Percentiles rank a stretch among this genome's conserved stretches.
Conservation (phyloP, 2,329 filamentous ascomycete species). For the Dothistroma pini region DNA sequence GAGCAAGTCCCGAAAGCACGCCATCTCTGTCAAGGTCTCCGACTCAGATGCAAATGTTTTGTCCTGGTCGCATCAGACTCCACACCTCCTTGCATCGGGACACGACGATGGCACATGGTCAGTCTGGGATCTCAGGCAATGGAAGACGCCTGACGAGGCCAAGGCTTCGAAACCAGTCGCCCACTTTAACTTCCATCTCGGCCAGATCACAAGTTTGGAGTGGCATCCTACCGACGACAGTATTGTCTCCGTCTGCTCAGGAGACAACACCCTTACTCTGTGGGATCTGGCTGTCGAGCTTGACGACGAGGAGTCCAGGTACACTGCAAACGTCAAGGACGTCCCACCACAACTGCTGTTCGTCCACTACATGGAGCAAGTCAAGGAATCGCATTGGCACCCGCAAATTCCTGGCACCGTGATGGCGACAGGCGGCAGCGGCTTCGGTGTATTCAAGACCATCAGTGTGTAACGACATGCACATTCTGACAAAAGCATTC, state of each 20-base stretch:
- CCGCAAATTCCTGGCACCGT: conserved; percentile 87
- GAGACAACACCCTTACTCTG: conserved; percentile 88
- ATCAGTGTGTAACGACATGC: conserved; percentile 36
- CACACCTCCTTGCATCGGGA: conserved; percentile 85
- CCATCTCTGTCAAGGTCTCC: conserved; percentile 80
- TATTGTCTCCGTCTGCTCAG: conserved; percentile 86
- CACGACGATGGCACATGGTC: conserved; percentile 92
- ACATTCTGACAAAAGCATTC: background rate
- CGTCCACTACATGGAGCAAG: conserved; percentile 91
- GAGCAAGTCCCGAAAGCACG: conserved; percentile 83
- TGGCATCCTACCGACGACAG: conserved; percentile 98
- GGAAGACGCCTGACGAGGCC: conserved; percentile 61
- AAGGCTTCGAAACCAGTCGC: conserved; percentile 73
- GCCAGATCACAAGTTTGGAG: conserved; percentile 92
- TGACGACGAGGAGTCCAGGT: conserved; percentile 93
- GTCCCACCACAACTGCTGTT: conserved; percentile 94
- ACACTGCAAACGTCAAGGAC: conserved; percentile 80
- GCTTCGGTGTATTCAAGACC: conserved; percentile 58
- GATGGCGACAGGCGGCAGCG: conserved; percentile 83
- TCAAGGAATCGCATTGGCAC: conserved; percentile 97
- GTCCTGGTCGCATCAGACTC: conserved; percentile 86
- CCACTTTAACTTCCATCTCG: conserved; percentile 90
- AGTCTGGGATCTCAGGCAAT: conserved; percentile 94
- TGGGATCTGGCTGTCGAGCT: conserved; percentile 97
- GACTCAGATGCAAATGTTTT: conserved; percentile 91